Conservation (phyloP, 2,329 filamentous ascomycete genomes). For the Emergomyces africanus region DNA sequence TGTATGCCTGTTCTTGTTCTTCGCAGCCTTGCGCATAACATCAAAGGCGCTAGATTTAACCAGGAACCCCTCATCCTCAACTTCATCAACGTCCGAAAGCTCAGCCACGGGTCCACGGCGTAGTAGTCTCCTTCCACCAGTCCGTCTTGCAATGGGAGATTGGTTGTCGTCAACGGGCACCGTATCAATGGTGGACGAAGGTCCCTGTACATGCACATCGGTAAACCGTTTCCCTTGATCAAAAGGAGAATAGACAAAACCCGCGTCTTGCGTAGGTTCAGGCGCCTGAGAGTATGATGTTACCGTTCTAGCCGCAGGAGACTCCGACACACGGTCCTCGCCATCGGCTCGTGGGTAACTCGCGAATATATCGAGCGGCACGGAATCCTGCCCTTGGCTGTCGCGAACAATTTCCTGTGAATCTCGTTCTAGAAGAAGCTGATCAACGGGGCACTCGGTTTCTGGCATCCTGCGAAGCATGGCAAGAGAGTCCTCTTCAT, state of each 20-base stretch:
- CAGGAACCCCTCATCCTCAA: slow-evolving; percentile 20
- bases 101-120: slow-evolving; percentile 34
- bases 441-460: slow-evolving; percentile 44
- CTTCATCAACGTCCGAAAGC: slow-evolving; percentile 36
- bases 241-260: slow-evolving; percentile 61
- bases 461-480: slow-evolving; percentile 41
- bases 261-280: slow-evolving; percentile 69
- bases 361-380: slow-evolving; percentile 33
- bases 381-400: slow-evolving; percentile 37
- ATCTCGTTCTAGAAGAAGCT: slow-evolving; percentile 47
- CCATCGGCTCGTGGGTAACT: slow-evolving; percentile 18
- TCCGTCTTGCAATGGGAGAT: slow-evolving; percentile 53
- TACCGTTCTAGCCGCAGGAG: slow-evolving; percentile 23
- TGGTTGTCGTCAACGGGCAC: slow-evolving; percentile 43
- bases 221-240: slow-evolving; percentile 52
- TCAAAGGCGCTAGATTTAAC: slow-evolving; percentile 48
- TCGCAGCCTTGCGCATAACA: slow-evolving; percentile 51
- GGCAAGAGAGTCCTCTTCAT: slow-evolving; percentile 36
- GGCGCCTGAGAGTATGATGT: slow-evolving; percentile 58
- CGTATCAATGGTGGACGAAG: slow-evolving; percentile 59
- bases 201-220: slow-evolving; percentile 31
- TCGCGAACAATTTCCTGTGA: slow-evolving; percentile 49
- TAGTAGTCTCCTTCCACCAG: slow-evolving; percentile 38
- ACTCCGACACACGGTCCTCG: slow-evolving; percentile 24
- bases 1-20: slow-evolving; percentile 36